These are phyloP conservation scores for Chaetoceros tenuissimus DNA, from an alignment of 108 stramenopile genomes.

Conservation along the genomic window DNA sequence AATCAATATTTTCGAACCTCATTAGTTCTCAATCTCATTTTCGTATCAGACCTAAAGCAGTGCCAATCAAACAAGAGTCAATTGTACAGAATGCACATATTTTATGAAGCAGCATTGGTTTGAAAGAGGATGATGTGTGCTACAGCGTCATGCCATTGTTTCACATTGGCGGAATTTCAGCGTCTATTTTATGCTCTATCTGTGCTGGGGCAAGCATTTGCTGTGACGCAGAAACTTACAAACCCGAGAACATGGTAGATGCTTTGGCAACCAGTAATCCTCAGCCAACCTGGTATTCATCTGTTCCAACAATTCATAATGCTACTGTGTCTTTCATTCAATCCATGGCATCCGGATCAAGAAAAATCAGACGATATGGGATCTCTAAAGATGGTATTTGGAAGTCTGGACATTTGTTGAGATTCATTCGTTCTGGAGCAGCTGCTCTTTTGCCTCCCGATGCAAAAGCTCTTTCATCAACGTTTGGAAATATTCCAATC, in stretches of 20 bases:
- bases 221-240: constrained; percentile 3
- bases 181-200: constrained; percentile 16
- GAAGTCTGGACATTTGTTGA: constrained; percentile 6
- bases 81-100: constrained; percentile 6
- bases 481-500: constrained; percentile 7
- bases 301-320: constrained; percentile 12
- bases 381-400: constrained; percentile 7
- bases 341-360: background rate
- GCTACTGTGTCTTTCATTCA: constrained; percentile 7
- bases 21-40: constrained; percentile 21
- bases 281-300: constrained; percentile 13
- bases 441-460: constrained; percentile 8
- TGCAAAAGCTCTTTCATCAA: constrained; percentile 1
- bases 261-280: constrained; percentile 3
- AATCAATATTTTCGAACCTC: background rate
- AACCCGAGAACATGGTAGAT: constrained; percentile 5
- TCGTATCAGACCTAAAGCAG: constrained; percentile 19
- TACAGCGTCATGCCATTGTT: constrained; percentile 32
- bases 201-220: constrained; percentile 11
- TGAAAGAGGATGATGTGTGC: constrained; percentile 9
- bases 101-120: constrained; percentile 12
- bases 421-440: constrained; percentile 8
- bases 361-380: background rate
- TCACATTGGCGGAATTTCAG: constrained; percentile 26
- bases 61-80: constrained; percentile 10